Conservation (phyloP, 768 basidiomycete species). For the Lepiota venenata region DNA sequence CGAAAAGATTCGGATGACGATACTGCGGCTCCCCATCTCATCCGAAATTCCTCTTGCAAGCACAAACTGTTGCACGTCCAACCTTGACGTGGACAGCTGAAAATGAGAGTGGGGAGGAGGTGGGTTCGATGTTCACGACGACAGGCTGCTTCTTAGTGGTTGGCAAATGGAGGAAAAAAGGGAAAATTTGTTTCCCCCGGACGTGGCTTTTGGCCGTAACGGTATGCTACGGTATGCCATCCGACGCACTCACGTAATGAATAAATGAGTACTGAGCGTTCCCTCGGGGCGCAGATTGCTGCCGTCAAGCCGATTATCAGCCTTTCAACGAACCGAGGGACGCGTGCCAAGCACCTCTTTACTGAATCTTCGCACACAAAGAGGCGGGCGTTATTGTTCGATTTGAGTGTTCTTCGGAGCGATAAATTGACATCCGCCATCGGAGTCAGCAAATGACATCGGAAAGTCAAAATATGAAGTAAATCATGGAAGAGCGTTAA, state of each 20-base stretch:
- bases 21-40: conserved; percentile 5
- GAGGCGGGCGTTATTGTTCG: neutral
- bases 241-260: neutral
- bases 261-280: neutral
- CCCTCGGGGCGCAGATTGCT: neutral
- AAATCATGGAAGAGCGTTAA: neutral
- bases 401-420: neutral
- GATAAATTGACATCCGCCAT: neutral
- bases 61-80: neutral
- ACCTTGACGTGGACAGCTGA: neutral
- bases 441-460: neutral
- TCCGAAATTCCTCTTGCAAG: neutral
- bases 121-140: conserved; percentile 2
- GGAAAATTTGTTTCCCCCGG: conserved; percentile 1
- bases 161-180: neutral
- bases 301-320: neutral
- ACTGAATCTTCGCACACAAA: too few relatives aligned
- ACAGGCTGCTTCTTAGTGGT: conserved; percentile 4
- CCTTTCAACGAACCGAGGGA: neutral
- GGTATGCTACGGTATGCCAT: neutral
- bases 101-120: neutral
- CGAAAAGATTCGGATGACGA: neutral
- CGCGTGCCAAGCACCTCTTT: neutral
- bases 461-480: neutral
- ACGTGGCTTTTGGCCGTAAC: neutral